Evolutionary conservation across 176 grass and related monocot species (phyloP).

Genomic region (Phyllostachys edulis): DNA sequence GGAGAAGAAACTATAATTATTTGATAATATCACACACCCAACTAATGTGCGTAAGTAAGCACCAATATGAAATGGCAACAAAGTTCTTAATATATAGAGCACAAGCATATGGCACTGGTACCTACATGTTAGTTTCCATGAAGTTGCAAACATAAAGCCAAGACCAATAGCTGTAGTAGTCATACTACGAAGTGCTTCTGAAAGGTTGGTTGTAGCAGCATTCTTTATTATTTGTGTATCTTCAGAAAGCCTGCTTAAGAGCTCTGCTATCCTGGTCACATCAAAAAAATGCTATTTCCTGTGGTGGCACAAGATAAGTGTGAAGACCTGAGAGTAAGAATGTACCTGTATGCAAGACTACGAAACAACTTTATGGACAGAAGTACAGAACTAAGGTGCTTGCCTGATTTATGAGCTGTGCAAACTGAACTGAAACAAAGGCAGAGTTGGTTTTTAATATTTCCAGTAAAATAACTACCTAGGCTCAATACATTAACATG

Average conservation of each 20-base stretch:
- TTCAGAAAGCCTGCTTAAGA: constrained; percentile 96
- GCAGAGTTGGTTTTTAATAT: constrained; percentile 25
- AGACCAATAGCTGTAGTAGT: constrained; percentile 89
- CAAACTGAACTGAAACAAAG: constrained; percentile 85
- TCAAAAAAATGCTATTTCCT: constrained; percentile 99
- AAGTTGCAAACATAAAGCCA: constrained; percentile 95
- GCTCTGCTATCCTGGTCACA: constrained; percentile 91
- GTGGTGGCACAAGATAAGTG: constrained; percentile 20
- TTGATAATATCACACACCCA: background rate
- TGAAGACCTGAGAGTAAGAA: constrained; percentile 4
- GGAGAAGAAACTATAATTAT: constrained; percentile 1
- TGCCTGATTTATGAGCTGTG: constrained; percentile 76
- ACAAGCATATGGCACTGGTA: constrained; percentile 27
- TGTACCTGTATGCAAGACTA: background rate
- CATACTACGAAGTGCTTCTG: constrained; percentile 85
- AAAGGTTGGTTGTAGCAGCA: constrained; percentile 95
- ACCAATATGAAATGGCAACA: background rate
- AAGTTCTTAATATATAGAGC: constrained; percentile 1
- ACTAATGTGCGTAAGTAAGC: background rate
- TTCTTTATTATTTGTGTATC: constrained; percentile 99
- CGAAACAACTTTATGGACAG: background rate
- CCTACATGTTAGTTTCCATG: constrained; percentile 97
- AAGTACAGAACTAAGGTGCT: background rate
- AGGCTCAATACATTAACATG: background rate
- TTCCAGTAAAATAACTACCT: constrained; percentile 8